These are phyloP conservation scores for Blastobotrys ciferrii DNA, from an alignment of 1,139 yeast species.

Conservation along the genomic window DNA sequence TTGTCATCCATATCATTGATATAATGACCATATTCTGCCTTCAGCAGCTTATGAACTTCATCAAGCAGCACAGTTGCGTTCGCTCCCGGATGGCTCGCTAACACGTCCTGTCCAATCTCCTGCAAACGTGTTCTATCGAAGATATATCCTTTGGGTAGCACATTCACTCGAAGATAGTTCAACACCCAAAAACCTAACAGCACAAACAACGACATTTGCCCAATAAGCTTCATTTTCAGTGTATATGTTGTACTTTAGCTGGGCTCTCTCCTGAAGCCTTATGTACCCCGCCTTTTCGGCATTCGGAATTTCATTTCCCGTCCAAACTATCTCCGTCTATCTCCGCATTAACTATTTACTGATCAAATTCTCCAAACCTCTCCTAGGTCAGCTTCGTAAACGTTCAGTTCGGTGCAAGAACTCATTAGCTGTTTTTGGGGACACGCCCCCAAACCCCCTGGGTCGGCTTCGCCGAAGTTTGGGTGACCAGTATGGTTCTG, in stretches of 20 bases:
- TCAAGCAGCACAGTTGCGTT: slow-evolving; percentile 60
- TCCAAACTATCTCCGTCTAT: neutral
- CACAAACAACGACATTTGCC: slow-evolving; percentile 14
- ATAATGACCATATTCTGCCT: slow-evolving; percentile 62
- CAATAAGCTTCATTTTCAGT: slow-evolving; percentile 12
- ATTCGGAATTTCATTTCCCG: neutral
- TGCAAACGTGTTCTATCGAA: slow-evolving; percentile 53
- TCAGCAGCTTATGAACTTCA: slow-evolving; percentile 58
- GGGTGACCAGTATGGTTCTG: too few relatives aligned
- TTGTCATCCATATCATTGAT: slow-evolving; percentile 69
- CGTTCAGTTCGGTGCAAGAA: too few relatives aligned
- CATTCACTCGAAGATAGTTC: slow-evolving; percentile 24
- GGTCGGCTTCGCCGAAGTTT: too few relatives aligned
- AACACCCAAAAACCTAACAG: slow-evolving; percentile 18
- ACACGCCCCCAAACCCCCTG: too few relatives aligned
- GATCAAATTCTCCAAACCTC: too few relatives aligned
- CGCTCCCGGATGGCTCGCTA: slow-evolving; percentile 53
- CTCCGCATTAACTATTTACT: too few relatives aligned
- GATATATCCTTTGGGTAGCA: slow-evolving; percentile 59
- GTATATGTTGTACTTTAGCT: too few relatives aligned
- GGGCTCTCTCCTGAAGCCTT: too few relatives aligned
- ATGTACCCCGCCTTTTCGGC: neutral
- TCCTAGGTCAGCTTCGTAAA: too few relatives aligned
- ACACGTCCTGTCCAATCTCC: slow-evolving; percentile 46
- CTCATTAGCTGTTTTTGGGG: too few relatives aligned